phyloP scores from a whole-genome alignment of 169 alveolate species.

The Blepharisma undulans region DNA sequence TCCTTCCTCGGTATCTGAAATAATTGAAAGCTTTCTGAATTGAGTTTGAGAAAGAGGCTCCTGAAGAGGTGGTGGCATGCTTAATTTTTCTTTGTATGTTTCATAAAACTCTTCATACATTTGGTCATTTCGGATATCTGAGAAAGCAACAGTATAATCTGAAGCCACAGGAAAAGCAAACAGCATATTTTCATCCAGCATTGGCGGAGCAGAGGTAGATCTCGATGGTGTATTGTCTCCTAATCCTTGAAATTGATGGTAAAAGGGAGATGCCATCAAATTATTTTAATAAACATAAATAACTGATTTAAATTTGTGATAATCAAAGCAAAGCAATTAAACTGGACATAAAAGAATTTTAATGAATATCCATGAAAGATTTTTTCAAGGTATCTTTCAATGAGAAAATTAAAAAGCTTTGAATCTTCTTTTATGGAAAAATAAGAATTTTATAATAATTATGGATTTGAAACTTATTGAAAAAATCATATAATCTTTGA shows the following conservation, averaged over 20 bases:
- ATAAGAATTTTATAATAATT: no score
- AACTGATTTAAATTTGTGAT: background rate
- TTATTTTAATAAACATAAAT: background rate
- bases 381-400: background rate
- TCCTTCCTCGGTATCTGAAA: background rate
- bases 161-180: constrained; percentile 26
- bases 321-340: background rate
- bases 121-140: constrained; percentile 26
- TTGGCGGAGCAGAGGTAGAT: constrained; percentile 30
- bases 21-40: background rate
- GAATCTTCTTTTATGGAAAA: background rate
- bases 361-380: background rate
- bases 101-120: constrained; percentile 33
- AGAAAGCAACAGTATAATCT: background rate
- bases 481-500: no score
- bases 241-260: background rate
- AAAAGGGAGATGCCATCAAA: background rate
- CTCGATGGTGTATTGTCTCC: background rate
- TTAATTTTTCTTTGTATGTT: background rate
- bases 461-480: background rate
- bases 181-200: constrained; percentile 5
- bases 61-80: constrained; percentile 23
- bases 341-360: background rate
- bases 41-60: background rate
- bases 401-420: background rate